These are phyloP conservation scores for Drechslerella stenobrocha DNA, from an alignment of 2,329 filamentous ascomycete species.

Conservation along the genomic window DNA sequence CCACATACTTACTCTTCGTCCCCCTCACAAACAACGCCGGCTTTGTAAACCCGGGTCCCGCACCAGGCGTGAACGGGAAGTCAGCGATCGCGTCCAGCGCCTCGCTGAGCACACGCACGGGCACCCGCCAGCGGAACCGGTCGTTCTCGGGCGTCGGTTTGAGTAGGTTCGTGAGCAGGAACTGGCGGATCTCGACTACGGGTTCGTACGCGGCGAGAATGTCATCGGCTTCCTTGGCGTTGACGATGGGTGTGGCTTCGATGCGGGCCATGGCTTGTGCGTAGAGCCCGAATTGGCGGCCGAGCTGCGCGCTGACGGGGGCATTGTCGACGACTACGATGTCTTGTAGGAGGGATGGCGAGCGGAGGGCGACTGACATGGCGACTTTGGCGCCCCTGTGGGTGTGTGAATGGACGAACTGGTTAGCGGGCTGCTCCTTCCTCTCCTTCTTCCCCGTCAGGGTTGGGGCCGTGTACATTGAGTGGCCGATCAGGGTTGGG, in stretches of 20 bases:
- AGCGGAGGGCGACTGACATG: slow-evolving; percentile 78
- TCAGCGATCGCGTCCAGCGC: slow-evolving; percentile 77
- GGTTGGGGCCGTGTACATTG: slow-evolving; percentile 66
- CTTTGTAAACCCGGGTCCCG: slow-evolving; percentile 68
- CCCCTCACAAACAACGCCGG: slow-evolving; percentile 80
- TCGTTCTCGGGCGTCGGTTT: slow-evolving; percentile 60
- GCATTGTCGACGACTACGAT: slow-evolving; percentile 90
- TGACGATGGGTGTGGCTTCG: slow-evolving; percentile 68
- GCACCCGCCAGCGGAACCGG: slow-evolving; percentile 70
- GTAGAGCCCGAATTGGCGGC: slow-evolving; percentile 76
- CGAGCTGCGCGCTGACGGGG: slow-evolving; percentile 76
- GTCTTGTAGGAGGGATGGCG: slow-evolving; percentile 68
- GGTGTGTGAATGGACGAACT: background rate
- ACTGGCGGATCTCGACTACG: slow-evolving; percentile 79
- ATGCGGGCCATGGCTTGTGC: slow-evolving; percentile 82
- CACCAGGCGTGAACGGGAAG: slow-evolving; percentile 80
- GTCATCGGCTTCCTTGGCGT: slow-evolving; percentile 75
- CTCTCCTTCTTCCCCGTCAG: background rate
- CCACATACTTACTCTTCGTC: slow-evolving; percentile 74
- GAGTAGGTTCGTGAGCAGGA: slow-evolving; percentile 82
- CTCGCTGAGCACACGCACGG: slow-evolving; percentile 69
- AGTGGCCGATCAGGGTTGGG: slow-evolving; percentile 84
- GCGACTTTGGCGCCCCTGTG: slow-evolving; percentile 83
- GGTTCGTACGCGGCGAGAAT: slow-evolving; percentile 75
- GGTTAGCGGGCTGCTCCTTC: slow-evolving; percentile 5